Evolutionary conservation across 2,329 filamentous ascomycete species (phyloP), one percentile per base, ranked within the genome.

Genomic region (Pseudogymnoascus sp.): DNA sequence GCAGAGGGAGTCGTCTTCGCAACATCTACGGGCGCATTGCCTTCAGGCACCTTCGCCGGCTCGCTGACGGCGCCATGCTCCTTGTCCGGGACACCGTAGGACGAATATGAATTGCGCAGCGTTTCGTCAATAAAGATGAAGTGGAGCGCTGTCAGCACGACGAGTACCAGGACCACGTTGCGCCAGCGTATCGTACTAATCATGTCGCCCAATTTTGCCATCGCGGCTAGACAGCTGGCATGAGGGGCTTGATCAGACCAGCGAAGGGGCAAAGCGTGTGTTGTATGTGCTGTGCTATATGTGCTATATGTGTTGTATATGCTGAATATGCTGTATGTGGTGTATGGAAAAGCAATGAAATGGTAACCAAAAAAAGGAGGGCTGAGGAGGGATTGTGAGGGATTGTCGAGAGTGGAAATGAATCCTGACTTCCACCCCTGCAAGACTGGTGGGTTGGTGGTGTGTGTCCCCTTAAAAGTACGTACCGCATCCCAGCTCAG

Each of bases 101-200:
- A 56, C n/a, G 50, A 56, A n/a, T 60, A 60, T 6, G 59, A 38
- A 16, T 60, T 60, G 7, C 59, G 59, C 6, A 60, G 59, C 22
- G 59, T 60, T 35, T 60, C 59, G 19, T 60, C 38, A 7, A 60
- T 60, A 41, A 60, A 60, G 8, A 60, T 6, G 5, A 60, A 60
- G 59, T 60, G 59, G 16, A 60, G 59, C 59, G 38, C 35, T 26
- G 38, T 41, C 22, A 60, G n/a, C n/a, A 41, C 59, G 19, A 60
- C 12, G 38, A 60, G 22, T 14, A 41, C 38, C 7, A 60, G 26
- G 31, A 60, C 59, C 31, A 60, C 59, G 33, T 33, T 56, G 50
- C 50, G 50, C 50, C 50, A 56, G 28, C 50, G 50, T 33, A 56
- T 56, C n/a, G 50, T 56, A 28, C 50, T 56, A 33, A 56, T 56